A percentile compares a stretch with the other conserved stretches of the same genome.
phyloP scores from a whole-genome alignment of 1,284 basidiomycete genomes.

The Earliella scabrosa region DNA sequence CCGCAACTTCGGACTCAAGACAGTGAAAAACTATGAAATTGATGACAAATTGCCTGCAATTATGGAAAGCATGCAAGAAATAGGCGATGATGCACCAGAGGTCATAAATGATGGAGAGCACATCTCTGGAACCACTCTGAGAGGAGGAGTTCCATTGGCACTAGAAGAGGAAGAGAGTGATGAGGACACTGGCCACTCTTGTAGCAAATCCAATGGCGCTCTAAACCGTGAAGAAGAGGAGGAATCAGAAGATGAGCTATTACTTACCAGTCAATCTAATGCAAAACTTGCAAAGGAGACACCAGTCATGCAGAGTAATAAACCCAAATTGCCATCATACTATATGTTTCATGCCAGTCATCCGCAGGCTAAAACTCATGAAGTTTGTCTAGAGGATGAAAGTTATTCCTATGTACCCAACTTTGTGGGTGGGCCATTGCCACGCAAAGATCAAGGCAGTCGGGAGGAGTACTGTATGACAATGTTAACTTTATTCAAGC shows the following conservation, averaged over 20 bases:
- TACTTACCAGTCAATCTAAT: background rate
- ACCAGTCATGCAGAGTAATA: too few species aligned
- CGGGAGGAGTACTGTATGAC: conserved; percentile 28
- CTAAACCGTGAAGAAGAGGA: background rate
- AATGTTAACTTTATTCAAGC: too few species aligned
- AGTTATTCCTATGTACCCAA: conserved; percentile 6
- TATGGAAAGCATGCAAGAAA: background rate
- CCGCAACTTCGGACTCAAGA: too few species aligned
- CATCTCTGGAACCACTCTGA: too few species aligned
- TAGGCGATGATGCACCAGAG: too few species aligned
- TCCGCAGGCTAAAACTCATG: conserved; percentile 16
- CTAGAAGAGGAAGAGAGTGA: background rate
- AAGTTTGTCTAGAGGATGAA: conserved; percentile 3
- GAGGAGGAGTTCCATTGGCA: too few species aligned
- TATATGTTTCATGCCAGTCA: conserved; percentile 14
- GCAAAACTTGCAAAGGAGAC: too few species aligned
- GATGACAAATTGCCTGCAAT: background rate
- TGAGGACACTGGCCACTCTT: too few species aligned
- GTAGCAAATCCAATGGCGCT: too few species aligned
- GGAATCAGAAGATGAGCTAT: background rate
- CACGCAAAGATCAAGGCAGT: conserved; percentile 24
- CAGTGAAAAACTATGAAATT: too few species aligned
- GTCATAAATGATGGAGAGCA: too few species aligned
- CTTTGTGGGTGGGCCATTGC: conserved; percentile 23
- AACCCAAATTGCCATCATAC: background rate